phyloP scores from a whole-genome alignment of 768 basidiomycete species.

The Amanita molliuscula region DNA sequence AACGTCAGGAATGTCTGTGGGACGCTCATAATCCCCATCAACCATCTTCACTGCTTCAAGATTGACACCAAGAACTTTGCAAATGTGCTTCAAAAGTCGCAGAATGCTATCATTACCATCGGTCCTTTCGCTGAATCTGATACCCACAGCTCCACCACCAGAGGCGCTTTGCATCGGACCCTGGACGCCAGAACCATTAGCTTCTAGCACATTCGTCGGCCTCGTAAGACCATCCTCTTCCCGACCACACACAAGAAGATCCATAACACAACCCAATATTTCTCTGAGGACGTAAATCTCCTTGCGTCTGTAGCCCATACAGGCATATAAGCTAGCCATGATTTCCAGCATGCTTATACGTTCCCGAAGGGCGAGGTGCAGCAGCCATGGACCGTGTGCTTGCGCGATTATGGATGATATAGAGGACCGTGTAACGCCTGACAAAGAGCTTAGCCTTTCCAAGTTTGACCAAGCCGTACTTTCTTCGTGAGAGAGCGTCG shows the following conservation, averaged over 20 bases:
- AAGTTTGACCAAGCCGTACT: conserved; percentile 37
- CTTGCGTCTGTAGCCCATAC: conserved; percentile 78
- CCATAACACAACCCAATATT: conserved; percentile 75
- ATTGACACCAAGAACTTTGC: conserved; percentile 74
- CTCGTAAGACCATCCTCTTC: conserved; percentile 54
- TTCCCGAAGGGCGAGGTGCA: conserved; percentile 70
- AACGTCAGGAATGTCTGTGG: conserved; percentile 9
- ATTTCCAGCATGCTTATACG: conserved; percentile 62
- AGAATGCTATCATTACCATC: conserved; percentile 82
- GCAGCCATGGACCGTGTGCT: conserved; percentile 80
- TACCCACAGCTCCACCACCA: conserved; percentile 48
- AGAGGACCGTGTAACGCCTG: conserved; percentile 58
- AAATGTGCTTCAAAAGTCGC: conserved; percentile 60
- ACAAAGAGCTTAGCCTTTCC: conserved; percentile 57
- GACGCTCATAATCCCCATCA: conserved; percentile 15
- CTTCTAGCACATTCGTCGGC: conserved; percentile 27
- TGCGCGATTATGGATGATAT: conserved; percentile 60
- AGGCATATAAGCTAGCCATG: conserved; percentile 67
- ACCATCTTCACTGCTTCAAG: conserved; percentile 58
- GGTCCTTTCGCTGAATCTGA: conserved; percentile 62
- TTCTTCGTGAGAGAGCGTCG: conserved; percentile 39
- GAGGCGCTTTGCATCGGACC: conserved; percentile 26
- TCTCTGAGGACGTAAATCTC: conserved; percentile 84
- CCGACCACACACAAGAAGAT: conserved; percentile 76
- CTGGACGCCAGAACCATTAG: conserved; percentile 38